Evolutionary conservation across 306 rosid genomes (phyloP).

Genomic region (Ormosia semicastrata): DNA sequence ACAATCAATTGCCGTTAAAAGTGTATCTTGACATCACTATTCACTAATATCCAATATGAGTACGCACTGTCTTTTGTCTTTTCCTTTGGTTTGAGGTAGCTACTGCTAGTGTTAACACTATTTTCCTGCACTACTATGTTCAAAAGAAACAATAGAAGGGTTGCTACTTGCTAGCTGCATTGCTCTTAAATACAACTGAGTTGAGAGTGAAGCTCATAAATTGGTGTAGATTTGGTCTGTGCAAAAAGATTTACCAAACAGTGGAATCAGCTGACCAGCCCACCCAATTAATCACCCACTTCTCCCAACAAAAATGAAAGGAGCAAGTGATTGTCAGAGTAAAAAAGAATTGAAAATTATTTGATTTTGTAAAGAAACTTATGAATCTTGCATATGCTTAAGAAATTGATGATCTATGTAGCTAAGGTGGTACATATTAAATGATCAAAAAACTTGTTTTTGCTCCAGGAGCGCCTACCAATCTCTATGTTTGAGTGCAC

Average conservation of each 20-base stretch:
- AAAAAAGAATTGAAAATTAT: conserved; percentile 7
- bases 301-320: not conserved
- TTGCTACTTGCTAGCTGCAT: not conserved
- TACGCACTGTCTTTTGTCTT: conserved; percentile 14
- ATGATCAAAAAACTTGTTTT: no score
- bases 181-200: not conserved
- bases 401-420: no score
- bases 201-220: not conserved
- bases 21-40: conserved; percentile 2
- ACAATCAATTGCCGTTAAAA: conserved; percentile 36
- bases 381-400: not conserved
- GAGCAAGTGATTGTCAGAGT: not conserved
- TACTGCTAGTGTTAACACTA: not conserved
- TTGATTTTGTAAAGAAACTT: not conserved
- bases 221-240: not conserved
- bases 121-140: conserved; percentile 2
- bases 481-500: not conserved
- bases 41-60: not conserved
- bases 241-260: conserved; percentile 5
- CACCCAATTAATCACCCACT: not conserved
- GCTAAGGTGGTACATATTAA: no score
- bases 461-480: not conserved
- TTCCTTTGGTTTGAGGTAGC: conserved; percentile 6
- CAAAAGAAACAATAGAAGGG: not conserved
- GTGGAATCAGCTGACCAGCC: not conserved